phyloP scores from a whole-genome alignment of 2,329 filamentous ascomycete species.

The Neofusicoccum sp. region DNA sequence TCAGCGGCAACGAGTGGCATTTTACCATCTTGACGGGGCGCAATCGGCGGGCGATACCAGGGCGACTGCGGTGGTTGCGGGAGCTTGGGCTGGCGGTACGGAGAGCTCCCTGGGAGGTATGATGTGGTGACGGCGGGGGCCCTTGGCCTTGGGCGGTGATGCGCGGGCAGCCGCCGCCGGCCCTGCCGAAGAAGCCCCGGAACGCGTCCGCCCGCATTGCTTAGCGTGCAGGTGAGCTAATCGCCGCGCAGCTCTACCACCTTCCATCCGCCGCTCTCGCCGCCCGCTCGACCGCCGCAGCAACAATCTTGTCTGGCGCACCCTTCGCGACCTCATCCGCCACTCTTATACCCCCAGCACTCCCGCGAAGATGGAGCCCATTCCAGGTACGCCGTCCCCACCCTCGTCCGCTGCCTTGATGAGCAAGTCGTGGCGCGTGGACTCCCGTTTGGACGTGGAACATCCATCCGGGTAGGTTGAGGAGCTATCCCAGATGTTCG shows the following conservation, averaged over 20 bases:
- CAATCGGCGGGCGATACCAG: not conserved
- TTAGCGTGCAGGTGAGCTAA: conserved; percentile 16
- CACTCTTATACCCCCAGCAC: not conserved
- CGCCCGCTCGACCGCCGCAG: not conserved
- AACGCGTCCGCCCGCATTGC: not conserved
- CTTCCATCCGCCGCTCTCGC: conserved; percentile 10
- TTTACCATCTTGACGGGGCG: conserved; percentile 11
- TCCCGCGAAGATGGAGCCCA: conserved; percentile 3
- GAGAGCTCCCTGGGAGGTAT: conserved; percentile 12
- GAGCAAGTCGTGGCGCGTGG: not conserved
- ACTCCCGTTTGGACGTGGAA: not conserved
- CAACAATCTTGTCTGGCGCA: not conserved
- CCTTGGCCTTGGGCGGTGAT: conserved; percentile 17
- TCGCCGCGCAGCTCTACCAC: conserved; percentile 9
- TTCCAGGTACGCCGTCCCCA: conserved; percentile 15
- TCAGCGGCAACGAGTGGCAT: not conserved
- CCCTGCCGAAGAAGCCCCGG: conserved; percentile 5
- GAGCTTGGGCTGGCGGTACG: conserved; percentile 10
- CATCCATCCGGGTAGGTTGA: not conserved
- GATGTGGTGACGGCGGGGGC: conserved; percentile 18
- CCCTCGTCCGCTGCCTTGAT: not conserved
- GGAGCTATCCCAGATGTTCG: not conserved
- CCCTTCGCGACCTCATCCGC: not conserved
- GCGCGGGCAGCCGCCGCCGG: not conserved
- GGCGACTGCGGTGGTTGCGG: not conserved